Evolutionary conservation across 108 stramenopile species (phyloP).

Genomic region (Skeletonema marinoi): DNA sequence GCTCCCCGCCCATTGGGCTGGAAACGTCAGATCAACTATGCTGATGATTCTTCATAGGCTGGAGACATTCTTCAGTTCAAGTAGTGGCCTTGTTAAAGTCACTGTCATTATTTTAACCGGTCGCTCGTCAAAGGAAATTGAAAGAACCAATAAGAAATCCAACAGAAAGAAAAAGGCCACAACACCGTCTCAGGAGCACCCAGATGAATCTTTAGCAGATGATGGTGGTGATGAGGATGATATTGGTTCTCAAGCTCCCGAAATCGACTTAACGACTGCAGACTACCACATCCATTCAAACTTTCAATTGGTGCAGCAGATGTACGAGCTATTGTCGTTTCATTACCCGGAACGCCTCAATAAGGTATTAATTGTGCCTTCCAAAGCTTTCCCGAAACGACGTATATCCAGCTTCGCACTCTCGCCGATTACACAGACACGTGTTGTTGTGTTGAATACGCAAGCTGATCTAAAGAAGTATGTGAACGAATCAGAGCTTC

Average conservation of each 20-base stretch:
- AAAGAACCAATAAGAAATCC: not conserved
- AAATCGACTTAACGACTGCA: constrained; percentile 38
- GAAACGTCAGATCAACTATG: constrained; percentile 58
- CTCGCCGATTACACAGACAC: constrained; percentile 29
- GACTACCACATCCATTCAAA: constrained; percentile 61
- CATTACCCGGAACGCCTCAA: constrained; percentile 76
- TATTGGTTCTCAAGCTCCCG: constrained; percentile 28
- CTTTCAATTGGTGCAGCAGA: constrained; percentile 27
- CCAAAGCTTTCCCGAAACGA: constrained; percentile 34
- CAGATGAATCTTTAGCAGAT: not conserved
- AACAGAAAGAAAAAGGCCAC: constrained; percentile 5
- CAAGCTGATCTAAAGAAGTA: constrained; percentile 45
- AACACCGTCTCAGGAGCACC: not conserved
- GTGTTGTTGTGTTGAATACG: constrained; percentile 43
- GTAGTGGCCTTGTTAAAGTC: constrained; percentile 24
- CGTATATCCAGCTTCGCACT: constrained; percentile 9
- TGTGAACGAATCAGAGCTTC: constrained; percentile 42
- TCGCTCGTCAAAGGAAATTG: constrained; percentile 12
- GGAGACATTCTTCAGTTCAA: constrained; percentile 43
- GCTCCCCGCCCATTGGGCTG: constrained; percentile 66
- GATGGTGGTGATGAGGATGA: constrained; percentile 13
- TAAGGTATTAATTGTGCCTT: constrained; percentile 54
- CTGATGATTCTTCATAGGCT: constrained; percentile 59
- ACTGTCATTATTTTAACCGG: constrained; percentile 65
- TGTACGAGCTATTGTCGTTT: constrained; percentile 36